A percentile compares a stretch with the other conserved stretches of the same genome.
phyloP scores from a whole-genome alignment of 495 filamentous ascomycete genomes.

The Patellaria atrata region DNA sequence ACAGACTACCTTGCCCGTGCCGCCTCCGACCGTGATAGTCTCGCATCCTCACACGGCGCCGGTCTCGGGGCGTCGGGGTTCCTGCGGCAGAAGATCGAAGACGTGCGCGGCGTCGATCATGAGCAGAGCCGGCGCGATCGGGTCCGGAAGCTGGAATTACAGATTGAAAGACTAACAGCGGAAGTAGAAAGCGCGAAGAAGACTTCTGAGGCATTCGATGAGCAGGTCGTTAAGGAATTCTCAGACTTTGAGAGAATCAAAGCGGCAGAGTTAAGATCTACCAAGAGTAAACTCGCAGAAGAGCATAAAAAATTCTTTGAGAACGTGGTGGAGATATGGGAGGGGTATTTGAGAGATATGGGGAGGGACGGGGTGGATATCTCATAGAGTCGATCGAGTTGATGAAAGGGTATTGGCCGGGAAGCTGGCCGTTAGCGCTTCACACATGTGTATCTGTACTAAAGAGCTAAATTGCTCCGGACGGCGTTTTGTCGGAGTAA shows the following conservation, averaged over 20 bases:
- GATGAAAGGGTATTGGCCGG: too few species aligned
- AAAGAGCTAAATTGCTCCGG: too few species aligned
- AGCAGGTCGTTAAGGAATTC: conserved; percentile 85
- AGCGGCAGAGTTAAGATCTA: conserved; percentile 76
- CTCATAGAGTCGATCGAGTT: too few species aligned
- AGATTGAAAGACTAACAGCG: conserved; percentile 74
- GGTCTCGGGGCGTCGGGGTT: conserved; percentile 62
- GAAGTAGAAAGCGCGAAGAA: conserved; percentile 79
- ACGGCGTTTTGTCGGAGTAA: too few species aligned
- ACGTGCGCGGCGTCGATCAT: conserved; percentile 92
- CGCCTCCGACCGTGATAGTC: conserved; percentile 70
- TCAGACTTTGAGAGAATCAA: conserved; percentile 95
- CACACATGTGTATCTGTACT: too few species aligned
- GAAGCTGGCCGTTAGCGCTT: too few species aligned
- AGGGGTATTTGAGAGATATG: conserved; percentile 77
- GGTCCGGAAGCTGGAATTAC: conserved; percentile 74
- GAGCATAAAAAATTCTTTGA: conserved; percentile 79
- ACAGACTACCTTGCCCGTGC: conserved; percentile 91
- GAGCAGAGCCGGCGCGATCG: conserved; percentile 79
- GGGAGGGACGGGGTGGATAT: conserved; percentile 39
- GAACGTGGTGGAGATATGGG: conserved; percentile 71
- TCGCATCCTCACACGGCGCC: conserved; percentile 46
- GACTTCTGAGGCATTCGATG: conserved; percentile 76
- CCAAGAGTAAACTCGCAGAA: conserved; percentile 67
- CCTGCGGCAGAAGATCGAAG: conserved; percentile 87